A percentile compares a stretch with the other conserved stretches of the same genome.
phyloP scores from a whole-genome alignment of 2,329 filamentous ascomycete species.

The Pseudogymnoascus sp. region DNA sequence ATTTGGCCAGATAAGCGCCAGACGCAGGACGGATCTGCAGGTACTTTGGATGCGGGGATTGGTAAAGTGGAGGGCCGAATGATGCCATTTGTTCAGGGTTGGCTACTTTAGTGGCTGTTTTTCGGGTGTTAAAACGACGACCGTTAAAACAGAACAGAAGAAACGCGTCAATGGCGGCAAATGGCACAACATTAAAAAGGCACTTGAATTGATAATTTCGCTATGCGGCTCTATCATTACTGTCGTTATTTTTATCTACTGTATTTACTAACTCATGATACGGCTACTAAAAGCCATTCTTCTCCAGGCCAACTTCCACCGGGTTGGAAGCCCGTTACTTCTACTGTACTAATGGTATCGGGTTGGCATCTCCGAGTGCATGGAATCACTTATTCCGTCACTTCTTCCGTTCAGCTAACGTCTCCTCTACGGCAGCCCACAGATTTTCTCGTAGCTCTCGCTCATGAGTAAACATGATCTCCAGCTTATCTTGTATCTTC shows the following conservation, averaged over 20 bases:
- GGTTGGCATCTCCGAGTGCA: slow-evolving; percentile 4
- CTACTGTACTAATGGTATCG: neutral
- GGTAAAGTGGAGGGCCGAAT: neutral
- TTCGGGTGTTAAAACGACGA: slow-evolving; percentile 6
- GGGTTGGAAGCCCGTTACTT: neutral
- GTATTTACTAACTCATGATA: neutral
- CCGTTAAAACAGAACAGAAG: neutral
- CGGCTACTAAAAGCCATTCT: neutral
- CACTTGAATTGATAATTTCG: neutral
- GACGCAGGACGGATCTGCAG: slow-evolving; percentile 2
- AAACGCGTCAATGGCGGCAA: neutral
- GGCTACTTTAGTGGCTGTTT: slow-evolving; percentile 1
- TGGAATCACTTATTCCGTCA: neutral
- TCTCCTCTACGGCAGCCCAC: slow-evolving; percentile 52
- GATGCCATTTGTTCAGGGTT: slow-evolving; percentile 8
- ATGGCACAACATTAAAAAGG: neutral
- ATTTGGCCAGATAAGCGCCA: slow-evolving; percentile 5
- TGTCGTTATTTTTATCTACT: neutral
- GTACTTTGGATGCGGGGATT: slow-evolving; percentile 5
- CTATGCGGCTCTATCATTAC: neutral
- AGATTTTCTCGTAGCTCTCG: slow-evolving; percentile 51
- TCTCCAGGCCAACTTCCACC: neutral
- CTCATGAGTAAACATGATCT: slow-evolving; percentile 50
- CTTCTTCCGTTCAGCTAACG: neutral
- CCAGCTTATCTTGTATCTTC: slow-evolving; percentile 49